Evolutionary conservation across 1,284 basidiomycete genomes (phyloP).

Genomic region (Rhodotorula sp.): DNA sequence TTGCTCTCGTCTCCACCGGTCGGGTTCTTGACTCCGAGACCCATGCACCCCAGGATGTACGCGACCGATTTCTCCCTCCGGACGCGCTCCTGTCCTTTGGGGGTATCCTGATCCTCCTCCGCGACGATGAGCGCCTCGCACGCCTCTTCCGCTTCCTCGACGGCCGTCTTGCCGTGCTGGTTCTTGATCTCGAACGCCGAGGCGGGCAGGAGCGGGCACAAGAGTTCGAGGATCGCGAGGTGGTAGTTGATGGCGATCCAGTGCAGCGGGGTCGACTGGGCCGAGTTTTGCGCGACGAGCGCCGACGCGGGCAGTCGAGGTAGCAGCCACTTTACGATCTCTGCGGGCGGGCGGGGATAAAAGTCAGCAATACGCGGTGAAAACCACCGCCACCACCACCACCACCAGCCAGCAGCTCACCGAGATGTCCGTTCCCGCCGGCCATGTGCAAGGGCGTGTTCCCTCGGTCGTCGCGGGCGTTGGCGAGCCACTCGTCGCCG

Average conservation of each 20-base stretch:
- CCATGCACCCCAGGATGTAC: conserved; percentile 39
- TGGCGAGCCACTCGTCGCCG: conserved; percentile 33
- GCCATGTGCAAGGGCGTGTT: conserved; percentile 46
- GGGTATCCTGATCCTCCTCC: conserved; percentile 28
- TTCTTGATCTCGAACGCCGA: conserved; percentile 37
- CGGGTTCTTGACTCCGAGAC: conserved; percentile 38
- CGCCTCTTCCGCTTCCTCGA: conserved; percentile 44
- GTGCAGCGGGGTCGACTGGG: conserved; percentile 44
- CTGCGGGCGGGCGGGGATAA: conserved; percentile 8
- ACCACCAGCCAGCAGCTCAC: conserved; percentile 19
- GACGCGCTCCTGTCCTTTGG: conserved; percentile 30
- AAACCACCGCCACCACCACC: too few relatives aligned
- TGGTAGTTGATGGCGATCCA: conserved; percentile 45
- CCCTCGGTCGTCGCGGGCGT: conserved; percentile 43
- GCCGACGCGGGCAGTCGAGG: conserved; percentile 28
- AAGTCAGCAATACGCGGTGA: too few relatives aligned
- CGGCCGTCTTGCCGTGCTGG: conserved; percentile 41
- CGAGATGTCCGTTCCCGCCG: conserved; percentile 45
- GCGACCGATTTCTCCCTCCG: conserved; percentile 35
- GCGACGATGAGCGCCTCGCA: conserved; percentile 28
- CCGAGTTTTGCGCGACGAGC: conserved; percentile 35
- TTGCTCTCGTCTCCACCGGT: conserved; percentile 24
- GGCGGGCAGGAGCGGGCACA: conserved; percentile 41
- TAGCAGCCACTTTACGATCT: conserved; percentile 43
- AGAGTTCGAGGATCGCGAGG: conserved; percentile 38